Conservation (phyloP, 2,329 filamentous ascomycete genomes). For the Xylaria multiplex region DNA sequence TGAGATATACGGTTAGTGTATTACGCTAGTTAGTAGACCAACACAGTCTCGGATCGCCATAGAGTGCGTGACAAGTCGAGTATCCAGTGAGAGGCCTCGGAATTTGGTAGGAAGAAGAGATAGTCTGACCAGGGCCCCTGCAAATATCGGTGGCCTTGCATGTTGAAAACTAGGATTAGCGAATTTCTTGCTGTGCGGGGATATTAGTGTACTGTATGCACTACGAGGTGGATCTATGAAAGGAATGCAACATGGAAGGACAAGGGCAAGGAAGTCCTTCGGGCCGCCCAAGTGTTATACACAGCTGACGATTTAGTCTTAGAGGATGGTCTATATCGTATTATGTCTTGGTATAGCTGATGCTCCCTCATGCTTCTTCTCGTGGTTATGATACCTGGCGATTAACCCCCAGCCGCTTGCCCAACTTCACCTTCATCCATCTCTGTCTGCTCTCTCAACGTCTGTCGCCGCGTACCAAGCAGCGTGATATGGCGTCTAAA, state of each 20-base stretch:
- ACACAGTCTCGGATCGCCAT: slow-evolving; percentile 24
- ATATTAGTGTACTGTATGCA: slow-evolving; percentile 12
- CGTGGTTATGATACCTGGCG: slow-evolving; percentile 31
- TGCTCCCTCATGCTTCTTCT: slow-evolving; percentile 20
- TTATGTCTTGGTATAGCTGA: slow-evolving; percentile 33
- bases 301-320: slow-evolving; percentile 30
- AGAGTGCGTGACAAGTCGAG: slow-evolving; percentile 42
- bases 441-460: slow-evolving; percentile 20
- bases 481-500: slow-evolving; percentile 43
- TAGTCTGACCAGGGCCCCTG: slow-evolving; percentile 39
- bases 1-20: neutral
- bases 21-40: slow-evolving; percentile 12
- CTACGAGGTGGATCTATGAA: slow-evolving; percentile 31
- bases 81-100: slow-evolving; percentile 41
- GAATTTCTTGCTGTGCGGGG: slow-evolving; percentile 35
- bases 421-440: slow-evolving; percentile 4
- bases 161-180: slow-evolving; percentile 28
- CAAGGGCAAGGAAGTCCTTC: slow-evolving; percentile 24
- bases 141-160: slow-evolving; percentile 38
- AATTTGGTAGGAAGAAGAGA: slow-evolving; percentile 18
- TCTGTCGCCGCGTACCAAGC: slow-evolving; percentile 37
- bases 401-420: slow-evolving; percentile 19
- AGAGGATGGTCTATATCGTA: slow-evolving; percentile 30
- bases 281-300: neutral
- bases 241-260: slow-evolving; percentile 34